phyloP scores from a whole-genome alignment of 495 filamentous ascomycete species.

The Amniculicola lignicola region DNA sequence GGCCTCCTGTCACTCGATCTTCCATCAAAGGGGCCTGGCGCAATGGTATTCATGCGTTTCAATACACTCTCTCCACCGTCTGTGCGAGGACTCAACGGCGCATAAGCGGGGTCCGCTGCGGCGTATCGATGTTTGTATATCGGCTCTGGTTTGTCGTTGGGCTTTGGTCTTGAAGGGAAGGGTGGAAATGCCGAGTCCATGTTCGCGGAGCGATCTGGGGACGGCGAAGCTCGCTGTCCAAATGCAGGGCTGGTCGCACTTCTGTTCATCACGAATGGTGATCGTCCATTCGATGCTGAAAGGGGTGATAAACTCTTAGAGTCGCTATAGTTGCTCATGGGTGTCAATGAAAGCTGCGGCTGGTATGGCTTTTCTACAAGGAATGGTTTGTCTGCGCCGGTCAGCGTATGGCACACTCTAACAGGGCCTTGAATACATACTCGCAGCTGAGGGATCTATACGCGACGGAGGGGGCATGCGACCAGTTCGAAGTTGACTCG shows the following conservation, averaged over 20 bases:
- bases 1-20: slow-evolving; percentile 19
- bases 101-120: slow-evolving; percentile 47
- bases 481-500: slow-evolving; percentile 25
- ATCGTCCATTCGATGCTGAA: slow-evolving; percentile 42
- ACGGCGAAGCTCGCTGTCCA: slow-evolving; percentile 39
- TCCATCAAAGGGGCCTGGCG: slow-evolving; percentile 64
- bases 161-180: slow-evolving; percentile 50
- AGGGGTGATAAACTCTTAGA: slow-evolving; percentile 56
- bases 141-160: slow-evolving; percentile 40
- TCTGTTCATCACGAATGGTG: slow-evolving; percentile 45
- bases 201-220: slow-evolving; percentile 44
- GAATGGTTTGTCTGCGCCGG: slow-evolving; percentile 23
- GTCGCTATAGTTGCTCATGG: slow-evolving; percentile 55
- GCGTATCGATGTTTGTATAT: slow-evolving; percentile 34
- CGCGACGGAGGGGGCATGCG: slow-evolving; percentile 48
- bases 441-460: slow-evolving; percentile 56
- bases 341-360: slow-evolving; percentile 39
- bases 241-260: slow-evolving; percentile 51
- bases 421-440: slow-evolving; percentile 43
- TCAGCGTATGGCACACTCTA: slow-evolving; percentile 2
- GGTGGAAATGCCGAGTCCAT: slow-evolving; percentile 61
- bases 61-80: slow-evolving; percentile 46
- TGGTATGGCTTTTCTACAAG: too few relatives aligned
- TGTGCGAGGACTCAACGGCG: slow-evolving; percentile 47
- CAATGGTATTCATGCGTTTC: slow-evolving; percentile 62